Conservation (phyloP, 2,329 filamentous ascomycete species). For the Pseudogymnoascus sp. region DNA sequence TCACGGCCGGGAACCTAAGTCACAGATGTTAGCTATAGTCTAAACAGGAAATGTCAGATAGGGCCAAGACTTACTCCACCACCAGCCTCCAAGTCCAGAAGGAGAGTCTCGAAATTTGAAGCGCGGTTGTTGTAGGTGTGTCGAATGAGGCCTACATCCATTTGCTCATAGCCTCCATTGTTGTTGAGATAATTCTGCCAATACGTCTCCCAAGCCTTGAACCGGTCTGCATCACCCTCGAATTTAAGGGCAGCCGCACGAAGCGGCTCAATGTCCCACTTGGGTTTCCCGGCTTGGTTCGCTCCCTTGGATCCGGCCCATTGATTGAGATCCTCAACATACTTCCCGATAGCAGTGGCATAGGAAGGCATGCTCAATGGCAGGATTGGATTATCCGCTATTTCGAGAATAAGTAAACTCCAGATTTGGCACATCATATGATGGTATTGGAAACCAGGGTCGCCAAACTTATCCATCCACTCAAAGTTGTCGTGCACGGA, state of each 20-base stretch:
- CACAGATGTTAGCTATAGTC: slow-evolving; percentile 10
- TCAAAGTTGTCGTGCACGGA: slow-evolving; percentile 87
- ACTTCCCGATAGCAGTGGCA: slow-evolving; percentile 53
- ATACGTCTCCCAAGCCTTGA: slow-evolving; percentile 65
- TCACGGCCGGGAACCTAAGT: slow-evolving; percentile 70
- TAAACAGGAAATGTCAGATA: slow-evolving; percentile 4
- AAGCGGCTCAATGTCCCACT: slow-evolving; percentile 40
- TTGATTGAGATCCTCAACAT: slow-evolving; percentile 57
- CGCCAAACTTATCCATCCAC: slow-evolving; percentile 72
- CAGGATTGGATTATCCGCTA: slow-evolving; percentile 71
- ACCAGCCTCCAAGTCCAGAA: slow-evolving; percentile 66
- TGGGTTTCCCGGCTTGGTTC: slow-evolving; percentile 37
- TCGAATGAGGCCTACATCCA: slow-evolving; percentile 46
- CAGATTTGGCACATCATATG: slow-evolving; percentile 69
- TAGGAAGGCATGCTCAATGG: slow-evolving; percentile 76
- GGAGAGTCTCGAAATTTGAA: slow-evolving; percentile 69
- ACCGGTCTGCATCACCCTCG: slow-evolving; percentile 50
- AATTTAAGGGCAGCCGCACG: slow-evolving; percentile 56
- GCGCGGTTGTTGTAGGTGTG: slow-evolving; percentile 71
- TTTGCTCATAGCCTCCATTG: slow-evolving; percentile 62
- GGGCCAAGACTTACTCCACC: slow-evolving; percentile 58
- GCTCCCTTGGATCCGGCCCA: slow-evolving; percentile 54
- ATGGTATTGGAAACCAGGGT: slow-evolving; percentile 79
- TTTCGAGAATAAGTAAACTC: slow-evolving; percentile 73
- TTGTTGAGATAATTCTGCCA: slow-evolving; percentile 70